phyloP scores from a whole-genome alignment of 495 filamentous ascomycete species.

The Penicillium herquei region DNA sequence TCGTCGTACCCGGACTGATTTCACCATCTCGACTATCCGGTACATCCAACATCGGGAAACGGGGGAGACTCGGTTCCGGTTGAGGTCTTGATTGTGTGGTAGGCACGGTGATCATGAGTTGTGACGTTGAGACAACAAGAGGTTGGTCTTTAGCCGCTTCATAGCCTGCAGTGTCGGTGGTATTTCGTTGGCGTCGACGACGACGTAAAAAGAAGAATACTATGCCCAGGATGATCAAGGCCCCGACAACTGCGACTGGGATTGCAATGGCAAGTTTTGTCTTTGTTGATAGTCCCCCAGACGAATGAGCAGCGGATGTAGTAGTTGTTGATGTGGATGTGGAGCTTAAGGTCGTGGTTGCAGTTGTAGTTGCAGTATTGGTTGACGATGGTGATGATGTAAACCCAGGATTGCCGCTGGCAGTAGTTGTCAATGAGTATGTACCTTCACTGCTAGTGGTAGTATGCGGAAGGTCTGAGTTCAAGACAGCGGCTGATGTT shows the following conservation, averaged over 20 bases:
- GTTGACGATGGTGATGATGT: too few relatives aligned
- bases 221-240: slow-evolving; percentile 23
- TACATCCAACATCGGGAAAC: slow-evolving; percentile 11
- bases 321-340: background rate
- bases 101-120: slow-evolving; percentile 11
- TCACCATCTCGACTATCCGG: slow-evolving; percentile 1
- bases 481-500: too few relatives aligned
- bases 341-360: background rate
- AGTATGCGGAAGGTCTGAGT: too few relatives aligned
- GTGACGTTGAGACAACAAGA: slow-evolving; percentile 16
- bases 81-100: background rate
- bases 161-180: slow-evolving; percentile 7
- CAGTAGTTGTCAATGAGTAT: too few relatives aligned
- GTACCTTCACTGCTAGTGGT: too few relatives aligned
- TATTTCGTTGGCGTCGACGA: slow-evolving; percentile 10
- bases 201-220: slow-evolving; percentile 28
- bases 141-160: slow-evolving; percentile 12
- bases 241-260: slow-evolving; percentile 34
- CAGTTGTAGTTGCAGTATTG: too few relatives aligned
- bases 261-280: slow-evolving; percentile 40
- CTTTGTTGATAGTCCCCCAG: slow-evolving; percentile 14
- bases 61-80: slow-evolving; percentile 1
- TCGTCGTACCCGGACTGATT: background rate
- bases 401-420: too few relatives aligned
- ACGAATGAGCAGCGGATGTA: slow-evolving; percentile 7